Evolutionary conservation across 2,329 filamentous ascomycete genomes (phyloP), one percentile per base, ranked within the genome.

Genomic region (Hypoxylon rubiginosum): DNA sequence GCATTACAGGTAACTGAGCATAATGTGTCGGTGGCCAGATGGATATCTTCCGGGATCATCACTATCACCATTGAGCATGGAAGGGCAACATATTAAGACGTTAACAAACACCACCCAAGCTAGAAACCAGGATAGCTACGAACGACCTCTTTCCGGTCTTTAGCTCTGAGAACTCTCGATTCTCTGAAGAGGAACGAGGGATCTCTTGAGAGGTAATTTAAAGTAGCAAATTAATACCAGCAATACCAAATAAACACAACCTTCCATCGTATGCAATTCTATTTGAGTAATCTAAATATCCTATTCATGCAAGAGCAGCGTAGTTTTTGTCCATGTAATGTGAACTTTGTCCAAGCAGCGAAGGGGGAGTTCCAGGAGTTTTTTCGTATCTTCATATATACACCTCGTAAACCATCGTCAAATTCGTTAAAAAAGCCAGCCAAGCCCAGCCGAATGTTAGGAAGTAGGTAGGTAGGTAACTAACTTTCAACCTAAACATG

Each of bases 321-420:
- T 56, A 49, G 15, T 48, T 51, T 48, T 51, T 62, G 58, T 66
- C 17, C 52, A 54, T 36, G 41, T 34, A 62, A 43, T 1, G 2
- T 17, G 9, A 43, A 43, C 13, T 49, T 56, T 66, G 54, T 66
- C 21, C 57, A 58, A 54, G 49, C 34, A 58, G 28, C 19, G 21
- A 57, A 62, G 2, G 49, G 41, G 45, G 48, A 17, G 46, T 28
- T 26, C 46, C 15, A 30, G 34, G 36, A 32, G 26, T 21, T 28
- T 24, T 21, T 43, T 54, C 51, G 17, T 60, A 43, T 41, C 62
- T 43, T 58, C 62, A 34, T 62, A 67, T 67, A 46, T 63, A 64
- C 56, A 66, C 50, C 41, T 57, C 49, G 21, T 64, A 62, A 65
- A 39, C 59, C 52, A 62, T 58, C 61, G 21, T 64, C 48, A 62